These are phyloP conservation scores for Sclerotinia trifoliorum DNA, from an alignment of 2,329 filamentous ascomycete genomes.

Conservation along the genomic window DNA sequence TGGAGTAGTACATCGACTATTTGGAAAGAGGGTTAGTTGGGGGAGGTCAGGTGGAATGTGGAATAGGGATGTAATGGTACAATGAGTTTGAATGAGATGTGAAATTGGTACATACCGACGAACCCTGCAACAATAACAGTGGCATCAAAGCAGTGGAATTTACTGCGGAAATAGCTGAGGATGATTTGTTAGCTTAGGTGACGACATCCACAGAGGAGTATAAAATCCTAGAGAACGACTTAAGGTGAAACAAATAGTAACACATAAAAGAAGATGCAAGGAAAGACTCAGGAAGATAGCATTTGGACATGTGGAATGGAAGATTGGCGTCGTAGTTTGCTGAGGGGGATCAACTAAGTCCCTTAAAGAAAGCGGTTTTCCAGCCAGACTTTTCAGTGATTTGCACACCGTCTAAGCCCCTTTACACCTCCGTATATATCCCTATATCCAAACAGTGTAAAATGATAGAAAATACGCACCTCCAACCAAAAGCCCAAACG, in stretches of 20 bases:
- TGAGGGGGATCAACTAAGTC: neutral
- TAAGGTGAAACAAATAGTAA: neutral
- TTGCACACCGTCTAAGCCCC: neutral
- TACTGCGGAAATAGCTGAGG: conserved; percentile 53
- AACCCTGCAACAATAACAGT: conserved; percentile 62
- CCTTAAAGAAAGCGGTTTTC: neutral
- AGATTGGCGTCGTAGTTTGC: neutral
- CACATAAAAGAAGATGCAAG: neutral
- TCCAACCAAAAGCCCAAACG: conserved; percentile 59
- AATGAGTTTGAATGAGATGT: neutral
- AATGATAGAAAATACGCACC: conserved; percentile 42
- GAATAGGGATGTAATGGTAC: neutral
- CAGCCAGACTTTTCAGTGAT: neutral
- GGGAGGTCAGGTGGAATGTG: neutral
- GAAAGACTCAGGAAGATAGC: neutral
- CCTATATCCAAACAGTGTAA: neutral
- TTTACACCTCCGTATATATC: neutral
- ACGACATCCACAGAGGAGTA: neutral
- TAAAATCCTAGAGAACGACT: neutral
- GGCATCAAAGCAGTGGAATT: conserved; percentile 65
- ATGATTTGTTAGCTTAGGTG: neutral
- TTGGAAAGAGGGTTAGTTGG: conserved; percentile 47
- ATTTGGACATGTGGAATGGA: neutral
- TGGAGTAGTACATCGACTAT: conserved; percentile 59
- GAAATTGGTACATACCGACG: conserved; percentile 36